Percentiles rank a stretch among this genome's conserved stretches.
Evolutionary conservation across 352 stramenopile genomes (phyloP).

Genomic region (Pythium aquatile): DNA sequence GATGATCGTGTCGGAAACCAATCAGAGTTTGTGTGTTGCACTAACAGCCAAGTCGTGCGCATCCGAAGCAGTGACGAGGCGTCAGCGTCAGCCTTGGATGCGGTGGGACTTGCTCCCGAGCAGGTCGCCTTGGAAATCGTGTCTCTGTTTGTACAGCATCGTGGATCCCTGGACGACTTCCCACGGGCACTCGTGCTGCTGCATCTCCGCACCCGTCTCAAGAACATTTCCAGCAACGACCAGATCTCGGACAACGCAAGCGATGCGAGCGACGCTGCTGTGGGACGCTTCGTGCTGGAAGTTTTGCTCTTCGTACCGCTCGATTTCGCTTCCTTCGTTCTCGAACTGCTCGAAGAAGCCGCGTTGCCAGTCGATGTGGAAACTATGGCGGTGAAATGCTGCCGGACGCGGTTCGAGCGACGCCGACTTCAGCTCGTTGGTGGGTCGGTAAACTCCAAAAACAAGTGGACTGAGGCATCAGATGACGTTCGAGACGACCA

Average conservation of each 20-base stretch:
- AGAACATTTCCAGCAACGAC: not conserved
- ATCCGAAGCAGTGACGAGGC: slow-evolving; percentile 33
- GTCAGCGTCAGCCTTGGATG: slow-evolving; percentile 25
- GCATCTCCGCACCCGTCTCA: slow-evolving; percentile 51
- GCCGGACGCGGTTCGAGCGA: slow-evolving; percentile 8
- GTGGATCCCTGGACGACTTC: slow-evolving; percentile 41
- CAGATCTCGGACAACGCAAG: not conserved
- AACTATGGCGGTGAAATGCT: not conserved
- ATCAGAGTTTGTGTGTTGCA: slow-evolving; percentile 53
- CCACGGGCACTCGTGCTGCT: slow-evolving; percentile 65
- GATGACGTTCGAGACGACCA: not conserved
- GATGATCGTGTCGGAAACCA: slow-evolving; percentile 60
- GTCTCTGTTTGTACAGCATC: slow-evolving; percentile 65
- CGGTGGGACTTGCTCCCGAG: slow-evolving; percentile 19
- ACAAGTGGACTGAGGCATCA: slow-evolving; percentile 4
- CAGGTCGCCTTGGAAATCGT: slow-evolving; percentile 52
- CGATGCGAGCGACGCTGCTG: not conserved
- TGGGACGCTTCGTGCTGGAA: slow-evolving; percentile 43
- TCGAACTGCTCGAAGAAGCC: slow-evolving; percentile 35
- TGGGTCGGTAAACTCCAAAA: not conserved
- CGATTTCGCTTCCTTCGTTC: slow-evolving; percentile 56
- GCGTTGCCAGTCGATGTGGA: slow-evolving; percentile 2
- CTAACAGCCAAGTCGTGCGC: slow-evolving; percentile 55
- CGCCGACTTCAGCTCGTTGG: slow-evolving; percentile 20
- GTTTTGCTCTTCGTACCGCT: slow-evolving; percentile 46